phyloP scores from a whole-genome alignment of 2,329 filamentous ascomycete genomes.

The Esteya vermicola region DNA sequence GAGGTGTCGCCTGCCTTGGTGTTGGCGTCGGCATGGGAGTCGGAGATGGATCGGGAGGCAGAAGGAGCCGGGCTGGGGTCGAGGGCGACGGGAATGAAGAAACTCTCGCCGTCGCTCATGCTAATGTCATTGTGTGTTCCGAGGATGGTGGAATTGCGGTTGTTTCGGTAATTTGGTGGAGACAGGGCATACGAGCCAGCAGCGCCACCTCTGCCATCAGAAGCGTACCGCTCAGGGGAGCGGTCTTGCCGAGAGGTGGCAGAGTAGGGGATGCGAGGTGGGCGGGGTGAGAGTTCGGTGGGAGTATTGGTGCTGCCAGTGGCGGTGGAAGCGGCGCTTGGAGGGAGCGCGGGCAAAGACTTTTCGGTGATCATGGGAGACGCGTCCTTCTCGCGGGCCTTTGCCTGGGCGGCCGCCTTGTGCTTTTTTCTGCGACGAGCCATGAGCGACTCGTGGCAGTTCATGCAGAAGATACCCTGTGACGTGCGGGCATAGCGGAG shows the following conservation, averaged over 20 bases:
- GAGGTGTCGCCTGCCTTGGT: constrained; percentile 36
- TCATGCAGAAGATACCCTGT: constrained; percentile 99
- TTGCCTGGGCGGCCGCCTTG: constrained; percentile 49
- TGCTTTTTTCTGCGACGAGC: constrained; percentile 78
- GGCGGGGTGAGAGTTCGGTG: constrained; percentile 54
- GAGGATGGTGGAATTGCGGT: constrained; percentile 57
- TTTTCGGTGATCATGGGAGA: constrained; percentile 71
- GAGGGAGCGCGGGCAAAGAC: constrained; percentile 79
- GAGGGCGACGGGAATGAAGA: constrained; percentile 62
- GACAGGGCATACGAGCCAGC: constrained; percentile 44
- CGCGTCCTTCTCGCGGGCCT: constrained; percentile 47
- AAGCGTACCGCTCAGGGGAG: constrained; percentile 35
- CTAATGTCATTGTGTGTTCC: constrained; percentile 20
- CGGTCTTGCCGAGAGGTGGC: constrained; percentile 35
- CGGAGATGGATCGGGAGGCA: constrained; percentile 36
- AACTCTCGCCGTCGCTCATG: constrained; percentile 46
- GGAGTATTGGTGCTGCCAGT: constrained; percentile 50
- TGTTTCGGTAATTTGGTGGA: constrained; percentile 62
- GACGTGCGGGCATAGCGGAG: constrained; percentile 93
- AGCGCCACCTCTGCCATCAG: constrained; percentile 15
- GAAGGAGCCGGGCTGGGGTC: constrained; percentile 51
- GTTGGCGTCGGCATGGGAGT: constrained; percentile 27
- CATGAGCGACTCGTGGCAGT: constrained; percentile 94
- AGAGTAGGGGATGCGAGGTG: constrained; percentile 37
- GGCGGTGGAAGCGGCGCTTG: constrained; percentile 39